Evolutionary conservation across 306 rosid genomes (phyloP).

Genomic region (Prunus persica): DNA sequence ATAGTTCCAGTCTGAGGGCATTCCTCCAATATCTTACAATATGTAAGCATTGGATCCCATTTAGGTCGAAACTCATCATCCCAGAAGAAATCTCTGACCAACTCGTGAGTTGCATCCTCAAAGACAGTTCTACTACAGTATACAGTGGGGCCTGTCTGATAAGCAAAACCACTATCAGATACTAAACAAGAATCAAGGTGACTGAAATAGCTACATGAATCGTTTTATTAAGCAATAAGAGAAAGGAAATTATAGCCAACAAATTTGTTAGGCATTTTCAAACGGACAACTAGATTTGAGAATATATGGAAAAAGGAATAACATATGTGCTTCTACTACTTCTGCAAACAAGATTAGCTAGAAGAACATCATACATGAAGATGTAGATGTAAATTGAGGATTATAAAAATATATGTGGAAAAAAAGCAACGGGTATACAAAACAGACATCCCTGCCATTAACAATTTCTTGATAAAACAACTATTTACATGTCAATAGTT

Average conservation of each 20-base stretch:
- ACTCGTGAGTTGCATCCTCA: conserved; percentile 90
- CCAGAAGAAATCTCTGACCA: conserved; percentile 99
- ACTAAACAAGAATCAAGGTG: background rate
- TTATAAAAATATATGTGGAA: background rate
- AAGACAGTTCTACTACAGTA: conserved; percentile 88
- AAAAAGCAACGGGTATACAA: background rate
- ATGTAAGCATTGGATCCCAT: conserved; percentile 91
- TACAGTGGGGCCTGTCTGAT: conserved; percentile 79
- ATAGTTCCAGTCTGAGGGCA: conserved; percentile 70
- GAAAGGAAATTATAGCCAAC: background rate
- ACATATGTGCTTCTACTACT: background rate
- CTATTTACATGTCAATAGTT: background rate
- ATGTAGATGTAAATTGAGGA: background rate
- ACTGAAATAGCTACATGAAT: background rate
- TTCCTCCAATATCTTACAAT: conserved; percentile 79
- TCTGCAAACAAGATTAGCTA: background rate
- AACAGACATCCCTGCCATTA: background rate
- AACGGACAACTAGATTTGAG: background rate
- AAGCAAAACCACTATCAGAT: conserved; percentile 35
- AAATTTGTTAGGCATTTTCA: background rate
- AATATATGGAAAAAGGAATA: background rate
- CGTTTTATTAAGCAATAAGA: background rate
- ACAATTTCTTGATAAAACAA: background rate
- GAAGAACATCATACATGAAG: background rate
- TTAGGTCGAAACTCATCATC: conserved; percentile 94